Evolutionary conservation across 306 rosid genomes (phyloP), one percentile per base, ranked within the genome.

Genomic region (Coriaria nepalensis): DNA sequence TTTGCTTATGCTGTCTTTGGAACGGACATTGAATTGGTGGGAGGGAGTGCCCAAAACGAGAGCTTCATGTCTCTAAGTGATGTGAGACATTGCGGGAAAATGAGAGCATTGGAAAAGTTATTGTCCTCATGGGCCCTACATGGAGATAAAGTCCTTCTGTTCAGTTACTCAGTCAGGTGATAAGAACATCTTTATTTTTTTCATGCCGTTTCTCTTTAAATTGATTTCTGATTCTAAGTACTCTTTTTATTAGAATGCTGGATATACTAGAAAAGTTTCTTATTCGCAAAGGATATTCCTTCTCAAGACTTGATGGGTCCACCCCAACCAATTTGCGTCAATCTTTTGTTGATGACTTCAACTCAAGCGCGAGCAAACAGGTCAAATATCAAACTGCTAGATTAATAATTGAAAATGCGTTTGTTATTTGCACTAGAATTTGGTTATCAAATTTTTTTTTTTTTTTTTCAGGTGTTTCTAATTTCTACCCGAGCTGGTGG

Each of bases 401-500:
- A n/a, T n/a, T n/a, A n/a, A n/a, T n/a, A n/a, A n/a, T n/a, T 53
- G 49, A 56, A 73, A 35, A 12, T 11, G 6, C 4, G n/a, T 11
- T 13, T 5, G 13, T 12, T 6, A 10, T 6, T 40, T 29, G 10
- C 39, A 38, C 2, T 4, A 2, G 2, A 39, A 39, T 6, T 10
- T 39, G 41, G 9, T 33, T 13, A 34, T 35, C 10, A 52, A 39
- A 55, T 54, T 37, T 42, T 53, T 51, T 45, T 55, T 55, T 78
- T 14, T 55, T 49, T 61, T 35, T 48, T 51, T 62, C 66, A 88
- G 96, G 95, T 88, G 36, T 88, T 88, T 63, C 73, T 88, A 43
- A 88, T 88, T 69, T 88, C 96, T 50, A 88, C 95, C 64, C 86
- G 95, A 61, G 93, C 96, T 13, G 95, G 93, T 33, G 95, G 96